Base-by-base conservation (phyloP, 2,329 filamentous ascomycete genomes). In the Cytospora leucostoma region DNA sequence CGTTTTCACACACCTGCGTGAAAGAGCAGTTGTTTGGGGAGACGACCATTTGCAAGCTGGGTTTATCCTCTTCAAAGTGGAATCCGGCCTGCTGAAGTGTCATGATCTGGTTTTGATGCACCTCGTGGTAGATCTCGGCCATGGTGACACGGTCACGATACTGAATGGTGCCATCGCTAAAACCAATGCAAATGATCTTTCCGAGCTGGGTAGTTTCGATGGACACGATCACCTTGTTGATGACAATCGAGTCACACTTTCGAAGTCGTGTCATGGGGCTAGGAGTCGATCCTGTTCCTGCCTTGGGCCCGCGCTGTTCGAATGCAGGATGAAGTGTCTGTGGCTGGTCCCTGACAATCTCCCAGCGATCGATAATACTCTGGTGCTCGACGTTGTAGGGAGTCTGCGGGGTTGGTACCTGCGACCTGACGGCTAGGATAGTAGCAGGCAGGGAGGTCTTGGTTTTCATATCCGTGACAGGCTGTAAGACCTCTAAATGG, bases 341-440 rank as follows among this genome's bases (percentile, higher is more conserved):
- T n/a, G 83, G 77, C 55, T 85, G 82, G 37, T 90, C 86, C 37
- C 84, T 81, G 11, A 94, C 74, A 15, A 96, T 78, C 68, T 95
- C 89, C 94, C 94, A 98, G 66, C 90, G 85, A 67, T 92, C 88
- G 66, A 98, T 81, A 49, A 93, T 84, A 68, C 88, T 96, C 68
- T 90, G 86, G 0, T 85, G 79, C 37, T 88, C 85, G 67, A 88
- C 86, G 50, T 83, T 82, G 59, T 84, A 87, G 35, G 88, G 81
- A 35, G 82, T 81, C 67, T 78, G 80, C 61, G 80, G 78, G 67
- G 76, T 75, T 61, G 81, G 82, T 59, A 83, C 75, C 70, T 83
- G 84, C 11, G 89, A 90, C 65, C 92, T 92, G 35, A 93, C 83
- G 0, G 89, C 88, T 38, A 97, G 74, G 21, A 97, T 81, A 44